Evolutionary conservation across 257 asterid species (phyloP).

Genomic region (Nicotiana noctiflora): DNA sequence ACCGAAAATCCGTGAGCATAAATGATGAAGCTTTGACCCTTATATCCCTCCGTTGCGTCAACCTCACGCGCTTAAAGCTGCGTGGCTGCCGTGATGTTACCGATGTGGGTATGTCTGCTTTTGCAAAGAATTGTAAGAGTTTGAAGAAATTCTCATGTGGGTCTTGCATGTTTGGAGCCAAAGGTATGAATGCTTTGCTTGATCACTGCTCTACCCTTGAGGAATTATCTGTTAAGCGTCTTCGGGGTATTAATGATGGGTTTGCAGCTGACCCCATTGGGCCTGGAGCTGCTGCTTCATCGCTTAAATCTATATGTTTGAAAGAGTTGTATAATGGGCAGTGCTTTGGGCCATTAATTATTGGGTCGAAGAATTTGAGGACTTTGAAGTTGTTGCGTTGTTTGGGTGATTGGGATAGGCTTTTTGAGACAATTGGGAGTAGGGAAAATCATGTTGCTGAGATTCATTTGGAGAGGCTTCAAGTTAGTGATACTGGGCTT

Average conservation of each 20-base stretch:
- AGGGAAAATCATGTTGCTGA: conserved; percentile 49
- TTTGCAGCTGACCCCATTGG: conserved; percentile 53
- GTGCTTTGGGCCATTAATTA: conserved; percentile 57
- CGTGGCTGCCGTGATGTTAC: conserved; percentile 74
- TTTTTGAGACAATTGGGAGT: conserved; percentile 41
- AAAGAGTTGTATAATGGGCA: conserved; percentile 74
- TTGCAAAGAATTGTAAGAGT: conserved; percentile 50
- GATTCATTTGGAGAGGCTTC: conserved; percentile 76
- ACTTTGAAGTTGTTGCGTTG: conserved; percentile 67
- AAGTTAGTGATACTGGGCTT: conserved; percentile 65
- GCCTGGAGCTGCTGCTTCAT: conserved; percentile 50
- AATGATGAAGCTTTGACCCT: conserved; percentile 48
- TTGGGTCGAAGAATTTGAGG: conserved; percentile 52
- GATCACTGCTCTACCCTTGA: conserved; percentile 55
- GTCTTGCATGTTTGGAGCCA: conserved; percentile 73
- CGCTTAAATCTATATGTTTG: conserved; percentile 57
- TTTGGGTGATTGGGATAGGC: conserved; percentile 76
- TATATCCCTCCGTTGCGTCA: conserved; percentile 45
- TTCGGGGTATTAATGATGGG: conserved; percentile 57
- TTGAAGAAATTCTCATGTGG: conserved; percentile 69
- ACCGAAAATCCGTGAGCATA: conserved; percentile 54
- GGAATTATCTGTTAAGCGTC: conserved; percentile 68
- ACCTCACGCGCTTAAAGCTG: conserved; percentile 63
- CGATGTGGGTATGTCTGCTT: conserved; percentile 54
- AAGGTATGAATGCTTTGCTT: conserved; percentile 75